A percentile compares a stretch with the other conserved stretches of the same genome.
phyloP scores from a whole-genome alignment of 2,329 filamentous ascomycete genomes.

The Ampelomyces quisqualis region DNA sequence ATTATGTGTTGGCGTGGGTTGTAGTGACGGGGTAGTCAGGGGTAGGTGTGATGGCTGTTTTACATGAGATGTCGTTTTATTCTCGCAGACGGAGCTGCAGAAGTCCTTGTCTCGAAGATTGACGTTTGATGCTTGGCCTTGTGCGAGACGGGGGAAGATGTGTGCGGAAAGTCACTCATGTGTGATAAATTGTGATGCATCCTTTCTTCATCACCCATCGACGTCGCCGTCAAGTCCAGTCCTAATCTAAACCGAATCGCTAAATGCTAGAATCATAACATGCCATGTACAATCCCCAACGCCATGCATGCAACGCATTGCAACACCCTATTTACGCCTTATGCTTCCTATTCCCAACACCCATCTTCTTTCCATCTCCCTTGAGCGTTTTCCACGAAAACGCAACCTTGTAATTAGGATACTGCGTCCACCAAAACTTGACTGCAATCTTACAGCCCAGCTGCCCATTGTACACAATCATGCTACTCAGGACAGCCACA shows the following conservation, averaged over 20 bases:
- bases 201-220: neutral
- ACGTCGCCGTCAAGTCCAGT: neutral
- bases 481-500: constrained; percentile 2
- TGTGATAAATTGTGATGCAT: neutral
- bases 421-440: constrained; percentile 14
- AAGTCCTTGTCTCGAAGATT: too few relatives aligned
- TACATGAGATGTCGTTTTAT: too few relatives aligned
- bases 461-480: constrained; percentile 5
- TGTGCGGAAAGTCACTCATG: too few relatives aligned
- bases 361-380: neutral
- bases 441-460: constrained; percentile 15
- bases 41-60: too few relatives aligned
- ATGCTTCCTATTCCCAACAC: neutral
- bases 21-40: too few relatives aligned
- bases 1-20: too few relatives aligned
- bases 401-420: constrained; percentile 3
- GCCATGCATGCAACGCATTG: neutral
- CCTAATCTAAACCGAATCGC: neutral
- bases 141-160: too few relatives aligned
- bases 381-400: constrained; percentile 3
- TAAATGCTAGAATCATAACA: too few relatives aligned
- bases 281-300: too few relatives aligned
- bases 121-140: too few relatives aligned
- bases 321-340: neutral
- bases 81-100: too few relatives aligned